Conservation (phyloP, 202 grass and related monocot genomes). For the Sporobolus alterniflorus region DNA sequence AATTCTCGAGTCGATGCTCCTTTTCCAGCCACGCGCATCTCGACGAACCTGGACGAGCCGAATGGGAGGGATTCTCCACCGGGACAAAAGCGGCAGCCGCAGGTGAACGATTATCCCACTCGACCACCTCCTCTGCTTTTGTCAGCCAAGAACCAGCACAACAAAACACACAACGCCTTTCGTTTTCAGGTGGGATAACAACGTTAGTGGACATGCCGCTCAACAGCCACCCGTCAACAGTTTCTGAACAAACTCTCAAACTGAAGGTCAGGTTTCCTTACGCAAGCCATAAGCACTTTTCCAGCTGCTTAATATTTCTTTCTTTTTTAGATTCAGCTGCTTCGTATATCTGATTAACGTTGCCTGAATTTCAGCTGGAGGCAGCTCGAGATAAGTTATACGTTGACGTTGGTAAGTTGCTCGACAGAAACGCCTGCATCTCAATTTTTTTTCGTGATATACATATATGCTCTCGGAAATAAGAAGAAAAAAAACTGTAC, state of each 20-base stretch:
- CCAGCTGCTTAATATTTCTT: too few species aligned
- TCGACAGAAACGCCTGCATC: background rate
- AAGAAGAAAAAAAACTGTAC: background rate
- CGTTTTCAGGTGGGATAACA: conserved; percentile 87
- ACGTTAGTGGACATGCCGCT: conserved; percentile 94
- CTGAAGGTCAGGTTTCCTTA: conserved; percentile 67
- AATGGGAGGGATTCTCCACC: conserved; percentile 94
- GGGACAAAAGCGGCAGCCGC: conserved; percentile 91
- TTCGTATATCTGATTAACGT: background rate
- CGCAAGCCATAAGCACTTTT: background rate
- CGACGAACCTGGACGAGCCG: conserved; percentile 76
- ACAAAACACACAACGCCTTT: background rate
- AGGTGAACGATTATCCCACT: conserved; percentile 34
- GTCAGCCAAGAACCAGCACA: background rate
- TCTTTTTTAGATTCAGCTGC: too few species aligned
- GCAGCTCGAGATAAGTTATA: conserved; percentile 70
- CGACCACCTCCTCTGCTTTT: background rate
- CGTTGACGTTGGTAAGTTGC: conserved; percentile 83
- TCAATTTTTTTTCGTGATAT: background rate
- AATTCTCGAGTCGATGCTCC: too few species aligned
- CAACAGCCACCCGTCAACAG: conserved; percentile 84
- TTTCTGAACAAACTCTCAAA: conserved; percentile 85
- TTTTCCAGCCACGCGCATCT: conserved; percentile 82
- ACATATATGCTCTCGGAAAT: background rate
- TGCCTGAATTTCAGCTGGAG: conserved; percentile 59